Base-by-base conservation (phyloP, 495 filamentous ascomycete genomes). In the Astrocystis sublimbata region DNA sequence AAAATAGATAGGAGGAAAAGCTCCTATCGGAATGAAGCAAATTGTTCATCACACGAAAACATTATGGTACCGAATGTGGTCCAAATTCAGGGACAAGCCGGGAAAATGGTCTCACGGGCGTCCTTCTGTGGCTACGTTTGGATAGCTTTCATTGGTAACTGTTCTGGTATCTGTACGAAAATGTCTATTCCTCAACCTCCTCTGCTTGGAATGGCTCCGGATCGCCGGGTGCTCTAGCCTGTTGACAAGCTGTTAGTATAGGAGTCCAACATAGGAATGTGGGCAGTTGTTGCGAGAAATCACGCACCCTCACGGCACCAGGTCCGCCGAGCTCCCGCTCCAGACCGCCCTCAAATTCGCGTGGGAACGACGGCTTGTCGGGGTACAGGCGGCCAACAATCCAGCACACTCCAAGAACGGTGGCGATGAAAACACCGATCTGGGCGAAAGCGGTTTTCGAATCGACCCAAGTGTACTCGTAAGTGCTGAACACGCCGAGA, bases 401-500 rank as follows among this genome's bases (percentile, higher is more conserved):
- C 54, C 86, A 89, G 66, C 83, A 85, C 24, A 97, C 71, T n/a
- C 83, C 83, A 28, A 92, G 70, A 58, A 97, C 84, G 41, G 79
- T 76, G 9, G 77, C 83, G 17, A 96, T 77, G 71, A 97, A 97
- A 64, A 73, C 77, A 52, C 91, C 91, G 59, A 96, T 71, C 75
- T 93, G 86, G 42, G 90, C 70, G 47, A 88, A 69, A 50, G 86
- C 92, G 79, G 88, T 91, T 67, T 85, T 81, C 26, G 93, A 73
- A 41, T 81, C 84, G 62, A 88, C 85, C 79, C 94, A 93, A 24
- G 86, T 93, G 77, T 99, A 98, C 65, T 93, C 89, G 70, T 97
- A 86, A 2, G 90, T 85, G 52, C 89, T 88, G 78, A 99, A 93
- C 58, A 96, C 87, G 69, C 93, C 93, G 21, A 98, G 82, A 56